These are phyloP conservation scores for Rhinocladiella similis DNA, from an alignment of 2,329 filamentous ascomycete species.

Conservation along the genomic window DNA sequence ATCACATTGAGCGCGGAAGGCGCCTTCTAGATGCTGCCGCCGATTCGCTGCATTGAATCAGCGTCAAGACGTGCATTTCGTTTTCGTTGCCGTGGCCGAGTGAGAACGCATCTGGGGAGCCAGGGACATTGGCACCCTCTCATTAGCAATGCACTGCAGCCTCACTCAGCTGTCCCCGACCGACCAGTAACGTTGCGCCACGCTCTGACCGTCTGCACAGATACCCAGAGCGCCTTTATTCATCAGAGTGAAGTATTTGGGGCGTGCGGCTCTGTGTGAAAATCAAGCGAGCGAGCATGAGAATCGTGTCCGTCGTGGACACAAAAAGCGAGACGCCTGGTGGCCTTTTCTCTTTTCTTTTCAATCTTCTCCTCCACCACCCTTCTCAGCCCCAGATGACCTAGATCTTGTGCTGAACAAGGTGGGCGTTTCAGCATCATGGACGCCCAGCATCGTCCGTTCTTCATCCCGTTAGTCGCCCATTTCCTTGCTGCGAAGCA, in stretches of 20 bases:
- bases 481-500: neutral
- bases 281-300: neutral
- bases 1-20: too few relatives aligned
- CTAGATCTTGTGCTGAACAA: neutral
- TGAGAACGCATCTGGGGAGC: too few relatives aligned
- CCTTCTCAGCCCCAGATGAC: neutral
- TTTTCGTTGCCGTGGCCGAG: too few relatives aligned
- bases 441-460: conserved; percentile 10
- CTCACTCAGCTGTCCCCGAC: too few relatives aligned
- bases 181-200: neutral
- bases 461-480: conserved; percentile 15
- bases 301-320: neutral
- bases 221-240: neutral
- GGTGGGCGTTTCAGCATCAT: neutral
- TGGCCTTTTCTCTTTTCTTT: neutral
- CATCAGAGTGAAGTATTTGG: neutral
- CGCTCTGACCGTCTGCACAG: neutral
- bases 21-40: too few relatives aligned
- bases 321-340: neutral
- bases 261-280: neutral
- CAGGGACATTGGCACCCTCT: too few relatives aligned
- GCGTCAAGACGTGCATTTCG: too few relatives aligned
- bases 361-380: neutral
- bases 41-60: too few relatives aligned
- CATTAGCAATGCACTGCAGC: too few relatives aligned